Conservation (phyloP, 139 green algal species). For the Chlamydomonas sphaeroides region DNA sequence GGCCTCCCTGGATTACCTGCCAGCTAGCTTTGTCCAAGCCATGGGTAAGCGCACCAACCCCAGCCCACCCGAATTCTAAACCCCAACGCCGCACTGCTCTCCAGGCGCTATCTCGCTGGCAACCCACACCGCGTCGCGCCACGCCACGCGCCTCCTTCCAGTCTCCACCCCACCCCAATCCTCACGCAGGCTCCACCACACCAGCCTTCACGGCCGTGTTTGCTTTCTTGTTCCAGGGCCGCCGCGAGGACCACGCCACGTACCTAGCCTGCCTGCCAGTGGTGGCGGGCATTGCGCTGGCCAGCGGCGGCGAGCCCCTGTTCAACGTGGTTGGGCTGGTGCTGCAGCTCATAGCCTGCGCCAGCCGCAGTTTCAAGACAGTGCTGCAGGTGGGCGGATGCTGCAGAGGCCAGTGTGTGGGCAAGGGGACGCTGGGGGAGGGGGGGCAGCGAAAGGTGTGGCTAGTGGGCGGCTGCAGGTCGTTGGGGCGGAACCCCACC, state of each 20-base stretch:
- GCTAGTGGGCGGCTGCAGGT: too few species aligned
- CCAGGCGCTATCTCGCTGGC: too few species aligned
- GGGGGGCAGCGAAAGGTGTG: too few species aligned
- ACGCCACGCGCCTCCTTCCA: constrained; percentile 94
- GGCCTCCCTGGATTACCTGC: constrained; percentile 79
- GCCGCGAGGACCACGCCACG: constrained; percentile 64
- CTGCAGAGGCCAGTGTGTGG: too few species aligned
- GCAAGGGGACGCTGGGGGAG: too few species aligned
- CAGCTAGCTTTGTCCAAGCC: constrained; percentile 95
- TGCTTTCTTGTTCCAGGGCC: constrained; percentile 63
- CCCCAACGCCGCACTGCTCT: too few species aligned
- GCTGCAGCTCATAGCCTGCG: constrained; percentile 25
- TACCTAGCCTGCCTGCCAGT: constrained; percentile 92
- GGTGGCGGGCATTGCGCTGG: constrained; percentile 89
- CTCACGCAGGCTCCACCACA: constrained; percentile 82
- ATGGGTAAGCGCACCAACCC: too few species aligned
- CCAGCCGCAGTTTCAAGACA: constrained; percentile 14
- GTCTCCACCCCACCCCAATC: not conserved
- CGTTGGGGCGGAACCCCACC: not conserved
- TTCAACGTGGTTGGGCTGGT: constrained; percentile 81
- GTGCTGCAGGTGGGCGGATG: constrained; percentile 24
- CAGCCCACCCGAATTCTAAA: too few species aligned
- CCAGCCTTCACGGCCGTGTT: constrained; percentile 94
- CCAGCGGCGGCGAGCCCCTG: constrained; percentile 83
- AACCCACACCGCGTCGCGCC: too few species aligned